Conservation (phyloP, 129 eudicot genomes). For the Flaveria robusta region DNA sequence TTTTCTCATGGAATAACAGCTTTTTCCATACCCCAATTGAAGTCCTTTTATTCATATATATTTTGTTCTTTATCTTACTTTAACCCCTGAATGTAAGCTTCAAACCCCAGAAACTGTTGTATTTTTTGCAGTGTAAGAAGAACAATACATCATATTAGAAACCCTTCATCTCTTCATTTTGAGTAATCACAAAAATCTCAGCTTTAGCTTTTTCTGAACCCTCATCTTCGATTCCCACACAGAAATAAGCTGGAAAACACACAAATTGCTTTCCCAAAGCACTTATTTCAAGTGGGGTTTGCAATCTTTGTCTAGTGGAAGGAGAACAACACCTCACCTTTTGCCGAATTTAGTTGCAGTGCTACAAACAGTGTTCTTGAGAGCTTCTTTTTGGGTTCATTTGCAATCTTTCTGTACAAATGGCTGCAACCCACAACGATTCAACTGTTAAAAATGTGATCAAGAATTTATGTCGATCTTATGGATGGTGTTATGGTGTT, state of each 20-base stretch:
- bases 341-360: conserved; percentile 35
- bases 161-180: conserved; percentile 43
- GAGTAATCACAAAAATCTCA: conserved; percentile 21
- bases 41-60: conserved; percentile 2
- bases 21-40: conserved; percentile 40
- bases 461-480: conserved; percentile 55
- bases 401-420: conserved; percentile 33
- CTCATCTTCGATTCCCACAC: not conserved
- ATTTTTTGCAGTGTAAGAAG: not conserved
- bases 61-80: conserved; percentile 8
- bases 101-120: conserved; percentile 42
- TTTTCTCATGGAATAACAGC: conserved; percentile 43
- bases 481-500: conserved; percentile 96
- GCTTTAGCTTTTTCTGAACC: conserved; percentile 35
- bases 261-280: conserved; percentile 38
- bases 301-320: conserved; percentile 34
- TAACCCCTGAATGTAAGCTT: conserved; percentile 30
- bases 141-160: conserved; percentile 22
- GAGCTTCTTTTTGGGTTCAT: conserved; percentile 6
- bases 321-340: conserved; percentile 19
- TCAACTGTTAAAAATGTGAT: conserved; percentile 49
- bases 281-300: conserved; percentile 36
- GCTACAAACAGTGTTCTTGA: not conserved
- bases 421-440: conserved; percentile 46
- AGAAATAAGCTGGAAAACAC: conserved; percentile 31